These are phyloP conservation scores for Flaveria robusta DNA, from an alignment of 129 eudicot species.

Conservation along the genomic window DNA sequence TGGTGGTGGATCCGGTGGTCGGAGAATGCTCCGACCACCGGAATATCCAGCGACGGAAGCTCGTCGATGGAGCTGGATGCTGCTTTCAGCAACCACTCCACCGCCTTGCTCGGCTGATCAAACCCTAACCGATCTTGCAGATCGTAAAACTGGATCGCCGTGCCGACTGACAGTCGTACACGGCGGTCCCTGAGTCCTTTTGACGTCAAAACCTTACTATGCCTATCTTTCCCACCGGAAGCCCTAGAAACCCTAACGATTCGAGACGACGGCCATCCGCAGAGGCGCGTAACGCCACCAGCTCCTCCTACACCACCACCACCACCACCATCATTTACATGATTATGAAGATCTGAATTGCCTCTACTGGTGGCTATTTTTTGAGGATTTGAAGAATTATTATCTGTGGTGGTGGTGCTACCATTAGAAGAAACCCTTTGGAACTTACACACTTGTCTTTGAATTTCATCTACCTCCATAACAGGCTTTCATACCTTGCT, in stretches of 20 bases:
- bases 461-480: constrained; percentile 85
- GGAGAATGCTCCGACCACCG: constrained; percentile 47
- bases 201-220: constrained; percentile 84
- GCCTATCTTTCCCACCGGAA: constrained; percentile 91
- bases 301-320: constrained; percentile 35
- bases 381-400: constrained; percentile 29
- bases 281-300: constrained; percentile 49
- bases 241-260: constrained; percentile 97
- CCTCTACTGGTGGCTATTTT: constrained; percentile 22
- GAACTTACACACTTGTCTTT: constrained; percentile 53
- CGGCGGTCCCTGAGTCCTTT: constrained; percentile 85
- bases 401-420: constrained; percentile 40
- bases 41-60: constrained; percentile 60
- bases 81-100: constrained; percentile 86
- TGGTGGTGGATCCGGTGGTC: neutral
- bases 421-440: constrained; percentile 48
- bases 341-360: constrained; percentile 32
- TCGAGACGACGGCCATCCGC: constrained; percentile 76
- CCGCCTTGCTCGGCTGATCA: constrained; percentile 95
- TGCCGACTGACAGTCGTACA: constrained; percentile 69
- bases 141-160: constrained; percentile 93
- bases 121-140: constrained; percentile 81
- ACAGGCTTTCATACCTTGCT: constrained; percentile 59
- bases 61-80: constrained; percentile 73
- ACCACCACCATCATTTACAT: constrained; percentile 33